These are phyloP conservation scores for Coemansia javaensis DNA, from an alignment of 192 early-diverging fungal species.

Conservation along the genomic window DNA sequence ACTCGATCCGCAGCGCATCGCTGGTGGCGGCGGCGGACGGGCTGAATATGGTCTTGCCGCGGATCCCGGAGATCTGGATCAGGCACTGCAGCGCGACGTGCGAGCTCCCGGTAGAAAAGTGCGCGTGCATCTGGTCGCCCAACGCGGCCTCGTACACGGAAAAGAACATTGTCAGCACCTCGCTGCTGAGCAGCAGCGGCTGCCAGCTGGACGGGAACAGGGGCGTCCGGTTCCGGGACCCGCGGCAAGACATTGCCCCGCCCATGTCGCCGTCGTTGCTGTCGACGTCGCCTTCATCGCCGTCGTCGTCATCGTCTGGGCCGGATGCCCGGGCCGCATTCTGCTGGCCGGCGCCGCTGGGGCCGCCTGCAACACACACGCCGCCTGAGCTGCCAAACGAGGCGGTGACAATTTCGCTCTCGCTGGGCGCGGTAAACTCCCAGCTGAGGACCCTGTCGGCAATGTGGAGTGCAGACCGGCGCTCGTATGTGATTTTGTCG, in stretches of 20 bases:
- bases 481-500: conserved; percentile 37
- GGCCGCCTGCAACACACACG: neutral
- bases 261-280: conserved; percentile 13
- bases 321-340: neutral
- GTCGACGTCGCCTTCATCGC: too few species aligned
- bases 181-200: conserved; percentile 31
- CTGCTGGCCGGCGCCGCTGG: neutral
- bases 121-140: conserved; percentile 45
- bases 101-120: conserved; percentile 45
- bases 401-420: conserved; percentile 15
- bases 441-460: conserved; percentile 35
- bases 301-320: conserved; percentile 1
- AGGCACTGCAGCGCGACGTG: conserved; percentile 45
- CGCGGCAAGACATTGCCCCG: conserved; percentile 17
- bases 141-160: conserved; percentile 39
- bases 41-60: conserved; percentile 36
- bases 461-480: conserved; percentile 41
- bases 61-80: conserved; percentile 41
- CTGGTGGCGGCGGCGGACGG: conserved; percentile 7
- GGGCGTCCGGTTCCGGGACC: conserved; percentile 30
- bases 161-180: conserved; percentile 40
- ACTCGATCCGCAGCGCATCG: conserved; percentile 30
- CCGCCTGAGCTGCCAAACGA: conserved; percentile 25
- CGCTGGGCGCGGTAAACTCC: conserved; percentile 30
- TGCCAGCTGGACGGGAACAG: conserved; percentile 37